Base-by-base conservation (phyloP, 2,329 filamentous ascomycete genomes). In the Xylaria sp. region DNA sequence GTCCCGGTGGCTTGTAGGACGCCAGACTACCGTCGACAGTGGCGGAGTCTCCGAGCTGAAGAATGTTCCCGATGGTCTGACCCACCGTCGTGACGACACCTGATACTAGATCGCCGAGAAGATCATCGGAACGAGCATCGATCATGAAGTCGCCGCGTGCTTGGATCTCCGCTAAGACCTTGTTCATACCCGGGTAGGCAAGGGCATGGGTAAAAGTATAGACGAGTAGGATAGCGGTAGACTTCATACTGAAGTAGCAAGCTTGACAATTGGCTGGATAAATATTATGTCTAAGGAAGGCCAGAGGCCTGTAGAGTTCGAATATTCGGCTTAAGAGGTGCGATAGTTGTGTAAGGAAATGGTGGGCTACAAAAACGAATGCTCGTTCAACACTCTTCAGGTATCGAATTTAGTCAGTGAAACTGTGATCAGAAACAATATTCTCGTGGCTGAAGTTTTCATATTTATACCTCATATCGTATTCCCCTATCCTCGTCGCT, bases 111-210 rank as follows among this genome's bases (percentile, higher is more conserved):
- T 73, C 72, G 17, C 71, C 71, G 7, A 73, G 51, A 0, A 73
- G 58, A 3, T 57, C 44, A 2, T 48, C 67, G 10, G 71, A 71
- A 10, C 69, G 65, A 13, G 44, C 44, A n/a, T 41, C 49, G 4
- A 68, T 38, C 7, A 38, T 15, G 40, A 63, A 65, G 21, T 68
- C 66, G 17, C 55, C 54, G 8, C 68, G 68, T 11, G 66, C 61
- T 60, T 70, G 46, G 37, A 74, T 70, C 41, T 73, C 69, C 7
- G 67, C 62, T 25, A 74, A 21, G 27, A 66, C 38, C 4, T 51
- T 52, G 13, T 58, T 60, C 68, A 73, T 70, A 23, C 71, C 64
- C 3, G 72, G 72, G 54, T 70, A 64, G 5, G 69, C 71, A 21
- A 70, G 41, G 44, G 53, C 60, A n/a, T 52, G 58, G 8, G 61